Evolutionary conservation across 192 early-diverging fungal species (phyloP).

Genomic region (Obelidium mucronatum): DNA sequence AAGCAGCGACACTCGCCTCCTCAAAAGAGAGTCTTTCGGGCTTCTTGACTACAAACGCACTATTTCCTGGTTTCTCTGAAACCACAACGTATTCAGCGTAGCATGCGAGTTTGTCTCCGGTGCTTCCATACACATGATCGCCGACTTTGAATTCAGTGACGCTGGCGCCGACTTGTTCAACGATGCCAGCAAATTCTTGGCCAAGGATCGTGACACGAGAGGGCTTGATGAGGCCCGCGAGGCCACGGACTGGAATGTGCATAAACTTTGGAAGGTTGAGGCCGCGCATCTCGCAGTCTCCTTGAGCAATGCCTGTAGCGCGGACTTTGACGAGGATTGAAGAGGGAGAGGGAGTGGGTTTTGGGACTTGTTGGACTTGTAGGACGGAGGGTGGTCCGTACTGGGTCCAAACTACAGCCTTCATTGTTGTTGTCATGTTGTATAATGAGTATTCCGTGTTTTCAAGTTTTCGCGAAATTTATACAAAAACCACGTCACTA

Average conservation of each 20-base stretch:
- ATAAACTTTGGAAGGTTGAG: conserved; percentile 15
- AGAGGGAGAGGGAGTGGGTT: not conserved
- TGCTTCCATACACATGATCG: conserved; percentile 36
- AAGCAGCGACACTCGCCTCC: not conserved
- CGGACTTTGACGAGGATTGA: conserved; percentile 28
- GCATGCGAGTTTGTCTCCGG: not conserved
- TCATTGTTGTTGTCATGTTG: too few relatives aligned
- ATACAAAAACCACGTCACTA: too few relatives aligned
- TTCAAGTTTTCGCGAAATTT: too few relatives aligned
- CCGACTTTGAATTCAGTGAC: conserved; percentile 38
- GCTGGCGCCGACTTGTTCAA: conserved; percentile 30
- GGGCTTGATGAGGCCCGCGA: not conserved
- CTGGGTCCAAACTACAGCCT: not conserved
- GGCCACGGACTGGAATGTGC: conserved; percentile 3
- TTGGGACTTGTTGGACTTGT: not conserved
- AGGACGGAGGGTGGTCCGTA: not conserved
- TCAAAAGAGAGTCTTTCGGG: not conserved
- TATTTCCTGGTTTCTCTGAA: not conserved
- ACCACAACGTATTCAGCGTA: conserved; percentile 11
- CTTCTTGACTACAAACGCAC: not conserved
- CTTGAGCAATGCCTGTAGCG: conserved; percentile 25
- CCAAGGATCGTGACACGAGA: conserved; percentile 28
- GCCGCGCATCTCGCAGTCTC: conserved; percentile 36
- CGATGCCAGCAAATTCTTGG: conserved; percentile 41
- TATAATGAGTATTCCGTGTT: too few relatives aligned